Conservation (phyloP, 768 basidiomycete genomes). For the Lentinula aciculospora region DNA sequence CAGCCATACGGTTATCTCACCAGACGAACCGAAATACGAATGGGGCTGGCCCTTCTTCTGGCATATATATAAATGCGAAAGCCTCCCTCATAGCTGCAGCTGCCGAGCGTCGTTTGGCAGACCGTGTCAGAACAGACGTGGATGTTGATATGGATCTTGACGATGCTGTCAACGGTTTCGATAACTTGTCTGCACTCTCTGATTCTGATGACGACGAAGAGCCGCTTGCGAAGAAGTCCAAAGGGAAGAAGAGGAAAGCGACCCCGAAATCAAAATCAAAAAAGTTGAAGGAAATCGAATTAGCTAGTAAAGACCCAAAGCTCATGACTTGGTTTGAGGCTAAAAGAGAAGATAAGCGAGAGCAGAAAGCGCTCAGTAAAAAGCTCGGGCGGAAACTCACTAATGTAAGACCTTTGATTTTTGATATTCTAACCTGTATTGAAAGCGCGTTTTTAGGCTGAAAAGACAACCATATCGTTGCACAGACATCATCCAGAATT, state of each 20-base stretch:
- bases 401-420: slow-evolving; percentile 36
- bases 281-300: slow-evolving; percentile 2
- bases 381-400: slow-evolving; percentile 75
- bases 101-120: slow-evolving; percentile 45
- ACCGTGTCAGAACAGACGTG: slow-evolving; percentile 19
- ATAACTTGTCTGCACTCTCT: slow-evolving; percentile 15
- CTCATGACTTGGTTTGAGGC: slow-evolving; percentile 24
- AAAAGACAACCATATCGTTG: slow-evolving; percentile 60
- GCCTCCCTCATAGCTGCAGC: slow-evolving; percentile 44
- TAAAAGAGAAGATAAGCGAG: slow-evolving; percentile 27
- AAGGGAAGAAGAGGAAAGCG: slow-evolving; percentile 17
- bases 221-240: slow-evolving; percentile 13
- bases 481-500: slow-evolving; percentile 76
- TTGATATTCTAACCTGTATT: slow-evolving; percentile 3
- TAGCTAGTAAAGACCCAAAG: slow-evolving; percentile 5
- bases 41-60: slow-evolving; percentile 6
- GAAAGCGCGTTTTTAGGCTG: slow-evolving; percentile 45
- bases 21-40: slow-evolving; percentile 23
- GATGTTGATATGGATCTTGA: slow-evolving; percentile 23
- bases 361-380: slow-evolving; percentile 42
- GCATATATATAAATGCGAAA: slow-evolving; percentile 22
- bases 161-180: slow-evolving; percentile 20
- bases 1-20: slow-evolving; percentile 52
- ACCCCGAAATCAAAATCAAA: neutral
- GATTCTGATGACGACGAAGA: slow-evolving; percentile 18